phyloP scores from a whole-genome alignment of 495 filamentous ascomycete species.

The Daldinia childiae region DNA sequence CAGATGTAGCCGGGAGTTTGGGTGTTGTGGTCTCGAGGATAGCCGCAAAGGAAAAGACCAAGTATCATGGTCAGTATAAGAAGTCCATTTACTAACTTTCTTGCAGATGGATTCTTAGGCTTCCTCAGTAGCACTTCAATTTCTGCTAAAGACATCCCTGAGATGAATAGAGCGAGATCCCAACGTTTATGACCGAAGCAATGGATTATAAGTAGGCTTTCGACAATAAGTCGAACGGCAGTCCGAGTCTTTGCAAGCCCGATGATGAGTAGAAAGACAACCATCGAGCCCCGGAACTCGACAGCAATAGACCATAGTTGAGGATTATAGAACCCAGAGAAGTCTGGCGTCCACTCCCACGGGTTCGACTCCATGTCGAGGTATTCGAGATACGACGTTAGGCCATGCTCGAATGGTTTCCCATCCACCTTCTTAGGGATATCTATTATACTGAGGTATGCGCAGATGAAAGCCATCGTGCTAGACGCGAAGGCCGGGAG shows the following conservation, averaged over 20 bases:
- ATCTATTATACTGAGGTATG: constrained; percentile 61
- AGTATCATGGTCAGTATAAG: constrained; percentile 39
- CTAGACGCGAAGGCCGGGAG: constrained; percentile 66
- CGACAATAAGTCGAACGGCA: constrained; percentile 46
- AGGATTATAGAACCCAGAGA: constrained; percentile 49
- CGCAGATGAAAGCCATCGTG: constrained; percentile 62
- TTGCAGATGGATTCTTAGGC: constrained; percentile 28
- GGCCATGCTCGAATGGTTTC: constrained; percentile 49
- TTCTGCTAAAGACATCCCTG: constrained; percentile 56
- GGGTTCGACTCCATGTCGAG: constrained; percentile 50
- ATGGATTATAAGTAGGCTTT: constrained; percentile 46
- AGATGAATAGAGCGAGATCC: constrained; percentile 58
- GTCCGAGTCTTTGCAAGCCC: constrained; percentile 49
- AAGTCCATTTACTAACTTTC: constrained; percentile 30
- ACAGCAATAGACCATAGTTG: constrained; percentile 64
- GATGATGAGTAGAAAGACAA: constrained; percentile 56
- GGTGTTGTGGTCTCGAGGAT: constrained; percentile 47
- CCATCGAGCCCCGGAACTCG: constrained; percentile 59
- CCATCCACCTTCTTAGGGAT: constrained; percentile 42
- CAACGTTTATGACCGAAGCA: constrained; percentile 53
- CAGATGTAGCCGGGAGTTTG: constrained; percentile 45
- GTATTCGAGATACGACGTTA: constrained; percentile 45
- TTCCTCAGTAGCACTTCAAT: constrained; percentile 49
- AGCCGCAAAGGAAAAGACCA: constrained; percentile 45
- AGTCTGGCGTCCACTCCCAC: constrained; percentile 41